Evolutionary conservation across 179 eudicot species (phyloP).

Genomic region (Silene coronaria): DNA sequence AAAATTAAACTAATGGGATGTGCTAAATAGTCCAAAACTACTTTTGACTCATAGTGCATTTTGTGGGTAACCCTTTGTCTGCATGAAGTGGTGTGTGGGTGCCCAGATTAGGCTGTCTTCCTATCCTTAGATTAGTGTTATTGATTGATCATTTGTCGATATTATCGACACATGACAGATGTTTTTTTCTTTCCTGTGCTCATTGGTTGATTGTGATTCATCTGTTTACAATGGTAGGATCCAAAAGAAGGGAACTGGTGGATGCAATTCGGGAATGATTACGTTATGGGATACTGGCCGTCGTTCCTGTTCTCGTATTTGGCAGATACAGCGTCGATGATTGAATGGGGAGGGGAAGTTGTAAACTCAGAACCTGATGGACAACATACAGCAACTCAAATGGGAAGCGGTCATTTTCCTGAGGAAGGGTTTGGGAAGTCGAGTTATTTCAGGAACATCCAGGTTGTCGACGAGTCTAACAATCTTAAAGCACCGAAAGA

Average conservation of each 20-base stretch:
- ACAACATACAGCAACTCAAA: constrained; percentile 74
- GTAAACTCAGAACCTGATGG: constrained; percentile 79
- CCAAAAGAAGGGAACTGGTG: constrained; percentile 98
- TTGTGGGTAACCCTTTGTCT: constrained; percentile 25
- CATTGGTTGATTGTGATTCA: constrained; percentile 1
- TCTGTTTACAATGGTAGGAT: constrained; percentile 41
- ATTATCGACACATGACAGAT: too few species aligned
- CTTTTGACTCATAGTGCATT: constrained; percentile 28
- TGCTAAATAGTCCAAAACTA: constrained; percentile 30
- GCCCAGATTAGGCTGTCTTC: constrained; percentile 22
- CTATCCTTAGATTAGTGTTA: constrained; percentile 5
- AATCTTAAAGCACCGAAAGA: constrained; percentile 81
- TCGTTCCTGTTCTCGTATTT: constrained; percentile 79
- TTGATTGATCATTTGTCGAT: neutral
- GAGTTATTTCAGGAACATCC: constrained; percentile 84
- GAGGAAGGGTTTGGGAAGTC: constrained; percentile 91
- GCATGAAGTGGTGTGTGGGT: constrained; percentile 28
- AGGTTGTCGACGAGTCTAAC: constrained; percentile 79
- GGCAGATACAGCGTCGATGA: constrained; percentile 91
- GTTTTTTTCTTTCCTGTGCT: too few species aligned
- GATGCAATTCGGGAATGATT: constrained; percentile 90
- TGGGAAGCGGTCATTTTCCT: constrained; percentile 91
- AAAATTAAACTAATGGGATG: constrained; percentile 13
- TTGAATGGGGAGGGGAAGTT: constrained; percentile 94
- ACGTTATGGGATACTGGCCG: constrained; percentile 89